Evolutionary conservation across 164 flowering plant species (phyloP).

Genomic region (Nymphaea colorata): DNA sequence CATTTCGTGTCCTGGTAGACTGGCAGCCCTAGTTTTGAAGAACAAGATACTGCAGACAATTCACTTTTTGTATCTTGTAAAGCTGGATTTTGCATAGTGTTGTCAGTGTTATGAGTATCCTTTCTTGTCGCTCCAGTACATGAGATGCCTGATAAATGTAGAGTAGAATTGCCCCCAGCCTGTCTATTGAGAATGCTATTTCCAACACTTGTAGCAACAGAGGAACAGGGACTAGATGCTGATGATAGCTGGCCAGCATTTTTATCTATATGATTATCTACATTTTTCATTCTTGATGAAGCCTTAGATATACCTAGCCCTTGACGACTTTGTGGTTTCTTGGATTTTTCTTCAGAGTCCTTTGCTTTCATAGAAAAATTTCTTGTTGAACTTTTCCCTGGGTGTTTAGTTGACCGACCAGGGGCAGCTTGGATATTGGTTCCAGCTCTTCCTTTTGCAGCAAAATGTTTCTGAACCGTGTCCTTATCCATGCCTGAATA

Average conservation of each 20-base stretch:
- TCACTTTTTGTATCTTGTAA: background rate
- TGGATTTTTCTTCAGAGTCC: background rate
- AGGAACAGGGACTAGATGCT: background rate
- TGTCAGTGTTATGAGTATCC: background rate
- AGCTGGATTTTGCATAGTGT: background rate
- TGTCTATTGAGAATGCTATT: constrained; percentile 5
- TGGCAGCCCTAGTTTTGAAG: background rate
- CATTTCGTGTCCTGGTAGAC: background rate
- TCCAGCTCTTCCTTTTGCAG: constrained; percentile 11
- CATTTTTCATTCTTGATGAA: background rate
- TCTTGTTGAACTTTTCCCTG: background rate
- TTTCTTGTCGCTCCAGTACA: background rate
- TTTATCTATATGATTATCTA: background rate
- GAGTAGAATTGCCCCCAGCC: constrained; percentile 16
- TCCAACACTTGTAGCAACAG: background rate
- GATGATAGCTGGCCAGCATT: background rate
- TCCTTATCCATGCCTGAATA: constrained; percentile 16
- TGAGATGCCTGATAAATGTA: constrained; percentile 8
- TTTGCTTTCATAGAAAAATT: background rate
- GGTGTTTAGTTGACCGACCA: background rate
- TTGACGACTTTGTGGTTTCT: constrained; percentile 19
- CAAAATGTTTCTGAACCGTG: constrained; percentile 13
- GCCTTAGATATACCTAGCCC: constrained; percentile 38
- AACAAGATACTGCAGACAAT: background rate
- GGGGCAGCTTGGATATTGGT: background rate